phyloP scores from a whole-genome alignment of 2,329 filamentous ascomycete species.

The Geoglossum cookeanum region DNA sequence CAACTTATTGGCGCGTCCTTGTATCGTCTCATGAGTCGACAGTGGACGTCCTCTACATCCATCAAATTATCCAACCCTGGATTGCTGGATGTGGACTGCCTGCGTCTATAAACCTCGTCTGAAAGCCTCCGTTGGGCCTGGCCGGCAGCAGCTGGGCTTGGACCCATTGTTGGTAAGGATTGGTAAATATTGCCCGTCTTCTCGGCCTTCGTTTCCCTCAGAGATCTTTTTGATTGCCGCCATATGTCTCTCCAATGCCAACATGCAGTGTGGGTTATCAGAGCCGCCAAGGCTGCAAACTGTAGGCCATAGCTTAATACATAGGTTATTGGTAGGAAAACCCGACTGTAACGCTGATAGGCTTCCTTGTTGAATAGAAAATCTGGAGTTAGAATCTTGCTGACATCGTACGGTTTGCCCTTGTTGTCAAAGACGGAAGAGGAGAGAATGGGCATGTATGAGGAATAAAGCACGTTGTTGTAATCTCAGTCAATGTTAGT shows the following conservation, averaged over 20 bases:
- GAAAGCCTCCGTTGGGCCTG: neutral
- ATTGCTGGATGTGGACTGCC: conserved; percentile 16
- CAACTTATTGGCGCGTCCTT: conserved; percentile 63
- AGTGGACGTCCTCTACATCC: conserved; percentile 63
- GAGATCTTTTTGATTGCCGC: conserved; percentile 52
- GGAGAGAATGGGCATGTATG: conserved; percentile 74
- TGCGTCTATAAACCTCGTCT: neutral
- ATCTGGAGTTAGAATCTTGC: conserved; percentile 55
- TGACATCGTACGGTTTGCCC: conserved; percentile 62
- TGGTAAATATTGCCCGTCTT: conserved; percentile 32
- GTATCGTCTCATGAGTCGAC: conserved; percentile 65
- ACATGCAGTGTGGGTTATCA: conserved; percentile 63
- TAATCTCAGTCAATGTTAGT: conserved; percentile 32
- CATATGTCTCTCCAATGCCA: conserved; percentile 75
- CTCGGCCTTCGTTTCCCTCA: conserved; percentile 40
- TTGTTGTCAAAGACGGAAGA: conserved; percentile 73
- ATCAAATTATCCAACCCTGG: conserved; percentile 33
- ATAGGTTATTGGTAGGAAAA: conserved; percentile 75
- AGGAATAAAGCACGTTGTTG: conserved; percentile 57
- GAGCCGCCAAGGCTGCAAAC: conserved; percentile 61
- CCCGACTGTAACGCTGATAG: conserved; percentile 63
- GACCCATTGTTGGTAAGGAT: conserved; percentile 23
- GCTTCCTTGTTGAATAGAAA: conserved; percentile 61
- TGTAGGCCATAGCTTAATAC: conserved; percentile 73
- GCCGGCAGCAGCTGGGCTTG: neutral